Percentiles rank a stretch among this genome's conserved stretches.
phyloP scores from a whole-genome alignment of 176 grass and related monocot genomes.

The Thalia dealbata region DNA sequence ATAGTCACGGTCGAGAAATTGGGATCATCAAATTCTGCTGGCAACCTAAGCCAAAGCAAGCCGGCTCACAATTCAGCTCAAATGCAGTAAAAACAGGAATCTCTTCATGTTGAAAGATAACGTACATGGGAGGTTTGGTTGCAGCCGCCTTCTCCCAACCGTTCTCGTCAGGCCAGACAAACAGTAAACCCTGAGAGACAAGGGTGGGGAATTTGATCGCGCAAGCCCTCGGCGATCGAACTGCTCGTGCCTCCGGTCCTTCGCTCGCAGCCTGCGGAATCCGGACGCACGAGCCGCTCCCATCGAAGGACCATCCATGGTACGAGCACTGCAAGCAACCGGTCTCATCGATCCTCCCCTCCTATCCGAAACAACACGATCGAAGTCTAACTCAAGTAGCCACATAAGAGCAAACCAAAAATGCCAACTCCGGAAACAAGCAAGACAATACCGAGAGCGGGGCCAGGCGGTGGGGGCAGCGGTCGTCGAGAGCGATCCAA shows the following conservation, averaged over 20 bases:
- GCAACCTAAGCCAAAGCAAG: slow-evolving; percentile 51
- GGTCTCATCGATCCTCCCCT: slow-evolving; percentile 84
- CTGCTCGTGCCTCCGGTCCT: slow-evolving; percentile 47
- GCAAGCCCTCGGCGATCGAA: slow-evolving; percentile 49
- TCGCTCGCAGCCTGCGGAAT: slow-evolving; percentile 79
- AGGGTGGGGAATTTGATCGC: slow-evolving; percentile 74
- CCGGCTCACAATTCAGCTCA: neutral
- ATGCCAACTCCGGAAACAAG: neutral
- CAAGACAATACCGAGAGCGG: slow-evolving; percentile 54
- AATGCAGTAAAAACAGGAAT: neutral
- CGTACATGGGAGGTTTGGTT: slow-evolving; percentile 70
- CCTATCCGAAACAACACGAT: slow-evolving; percentile 29
- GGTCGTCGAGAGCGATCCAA: slow-evolving; percentile 81
- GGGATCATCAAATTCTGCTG: slow-evolving; percentile 72
- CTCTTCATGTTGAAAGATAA: neutral
- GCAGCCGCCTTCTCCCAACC: slow-evolving; percentile 69
- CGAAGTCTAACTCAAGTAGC: neutral
- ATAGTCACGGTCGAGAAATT: slow-evolving; percentile 84
- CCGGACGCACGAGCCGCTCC: slow-evolving; percentile 54
- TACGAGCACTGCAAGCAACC: slow-evolving; percentile 96
- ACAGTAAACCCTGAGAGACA: slow-evolving; percentile 76
- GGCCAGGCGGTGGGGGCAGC: slow-evolving; percentile 90
- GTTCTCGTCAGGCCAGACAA: slow-evolving; percentile 93
- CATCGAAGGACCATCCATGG: slow-evolving; percentile 86
- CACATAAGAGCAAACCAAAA: neutral